Evolutionary conservation across 2,329 filamentous ascomycete genomes (phyloP).

Genomic region (Epichloe scottii): DNA sequence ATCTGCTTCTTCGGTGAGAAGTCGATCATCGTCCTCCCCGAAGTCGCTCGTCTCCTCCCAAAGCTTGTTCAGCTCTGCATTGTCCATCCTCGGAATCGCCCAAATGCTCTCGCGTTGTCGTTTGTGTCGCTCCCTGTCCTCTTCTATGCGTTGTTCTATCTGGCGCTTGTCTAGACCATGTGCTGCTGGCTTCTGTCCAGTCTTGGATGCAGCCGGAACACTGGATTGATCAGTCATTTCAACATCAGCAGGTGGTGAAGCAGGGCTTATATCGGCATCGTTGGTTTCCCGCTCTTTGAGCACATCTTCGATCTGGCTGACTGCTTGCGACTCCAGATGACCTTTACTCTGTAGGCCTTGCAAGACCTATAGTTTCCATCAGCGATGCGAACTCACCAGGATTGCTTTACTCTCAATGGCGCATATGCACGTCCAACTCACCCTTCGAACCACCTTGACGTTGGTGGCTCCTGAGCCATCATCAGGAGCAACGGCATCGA

Average conservation of each 20-base stretch:
- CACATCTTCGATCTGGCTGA: constrained; percentile 69
- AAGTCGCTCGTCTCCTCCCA: constrained; percentile 83
- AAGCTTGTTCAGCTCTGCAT: constrained; percentile 62
- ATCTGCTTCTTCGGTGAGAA: constrained; percentile 59
- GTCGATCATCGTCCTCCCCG: constrained; percentile 72
- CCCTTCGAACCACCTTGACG: constrained; percentile 79
- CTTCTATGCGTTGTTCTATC: constrained; percentile 92
- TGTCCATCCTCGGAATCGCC: constrained; percentile 56
- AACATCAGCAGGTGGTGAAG: constrained; percentile 34
- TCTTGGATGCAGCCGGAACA: constrained; percentile 27
- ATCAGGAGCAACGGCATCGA: constrained; percentile 81
- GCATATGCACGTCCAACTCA: constrained; percentile 23
- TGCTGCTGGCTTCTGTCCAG: constrained; percentile 18
- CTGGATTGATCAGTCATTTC: constrained; percentile 29
- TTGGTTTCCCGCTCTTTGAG: constrained; percentile 66
- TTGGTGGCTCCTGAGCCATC: constrained; percentile 85
- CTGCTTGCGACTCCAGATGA: constrained; percentile 62
- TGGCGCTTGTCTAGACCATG: constrained; percentile 64
- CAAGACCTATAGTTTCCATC: constrained; percentile 39
- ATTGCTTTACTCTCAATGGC: too few species aligned
- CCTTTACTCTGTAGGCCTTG: constrained; percentile 56
- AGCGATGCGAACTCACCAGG: background rate
- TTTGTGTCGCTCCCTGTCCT: constrained; percentile 93
- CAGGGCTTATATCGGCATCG: constrained; percentile 40
- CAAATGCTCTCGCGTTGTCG: constrained; percentile 83